Evolutionary conservation across 208 protist species (phyloP), one percentile per base, ranked within the genome.

Genomic region (Ichthyophonus hoferi): DNA sequence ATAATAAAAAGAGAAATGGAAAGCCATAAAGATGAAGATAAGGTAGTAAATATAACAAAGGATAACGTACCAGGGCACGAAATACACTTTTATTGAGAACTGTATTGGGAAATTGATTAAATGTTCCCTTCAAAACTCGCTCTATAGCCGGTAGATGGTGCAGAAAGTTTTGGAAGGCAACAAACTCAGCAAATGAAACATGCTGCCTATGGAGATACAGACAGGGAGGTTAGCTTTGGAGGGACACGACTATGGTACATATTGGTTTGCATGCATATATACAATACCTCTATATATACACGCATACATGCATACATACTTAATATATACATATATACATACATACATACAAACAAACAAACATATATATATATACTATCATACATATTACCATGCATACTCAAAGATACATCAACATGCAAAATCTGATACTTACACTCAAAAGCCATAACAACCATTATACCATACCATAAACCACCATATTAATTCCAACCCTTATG

Each of bases 101-200:
- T 17, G 81, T 38, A 24, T 37, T n/a, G 35, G 81, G 81, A 35
- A 85, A 85, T 34, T 38, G 35, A 7, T 38, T 17, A 38, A 85
- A 85, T 17, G 81, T 85, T n/a, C 33, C 81, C 3, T 37, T 14
- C 39, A 85, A 58, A 7, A 85, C 81, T n/a, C 81, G 24, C 38
- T 85, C 81, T 17, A 85, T 85, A 38, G 81, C 81, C 39, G 81
- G 81, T 14, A 85, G 40, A 35, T 85, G 81, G 39, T 85, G 24
- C 12, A 85, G 24, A 58, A 85, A 85, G 12, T 85, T 85, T 37
- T 85, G 81, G 39, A 85, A 85, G 0, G 81, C 81, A 24, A 38
- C 40, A 50, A 85, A 85, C 39, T 85, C 81, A 0, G 81, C 81
- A 50, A 85, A 85, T 37, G 35, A 41, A 17, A 85, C 38, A 12